These are phyloP conservation scores for bread wheat (Triticum aestivum) DNA, from an alignment of 176 grass and related monocot species.

Conservation along the genomic window IWGSC_CS_RefSeq_v2.1 NC_057810.1:658246003-658246502, in stretches of 20 bases:
- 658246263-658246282: conserved; percentile 45
- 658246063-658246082: not conserved
- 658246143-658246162: not conserved
- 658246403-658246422: not conserved
- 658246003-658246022: not conserved
- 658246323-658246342: conserved; percentile 80
- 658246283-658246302: conserved; percentile 50
- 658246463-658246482: not conserved
- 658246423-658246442: not conserved
- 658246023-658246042: conserved; percentile 8
- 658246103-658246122: not conserved
- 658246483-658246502: not conserved
- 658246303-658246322: conserved; percentile 88
- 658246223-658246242: conserved; percentile 68
- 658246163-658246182: conserved; percentile 10
- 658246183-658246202: conserved; percentile 24
- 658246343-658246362: conserved; percentile 75
- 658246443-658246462: not conserved
- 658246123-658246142: not conserved
- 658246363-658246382: conserved; percentile 30
- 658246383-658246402: not conserved
- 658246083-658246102: not conserved
- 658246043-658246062: not conserved
- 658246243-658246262: conserved; percentile 64
- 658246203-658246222: conserved; percentile 48